These are phyloP conservation scores for Chalciporus pseudorubinellus DNA, from an alignment of 768 basidiomycete species.

Conservation along the genomic window DNA sequence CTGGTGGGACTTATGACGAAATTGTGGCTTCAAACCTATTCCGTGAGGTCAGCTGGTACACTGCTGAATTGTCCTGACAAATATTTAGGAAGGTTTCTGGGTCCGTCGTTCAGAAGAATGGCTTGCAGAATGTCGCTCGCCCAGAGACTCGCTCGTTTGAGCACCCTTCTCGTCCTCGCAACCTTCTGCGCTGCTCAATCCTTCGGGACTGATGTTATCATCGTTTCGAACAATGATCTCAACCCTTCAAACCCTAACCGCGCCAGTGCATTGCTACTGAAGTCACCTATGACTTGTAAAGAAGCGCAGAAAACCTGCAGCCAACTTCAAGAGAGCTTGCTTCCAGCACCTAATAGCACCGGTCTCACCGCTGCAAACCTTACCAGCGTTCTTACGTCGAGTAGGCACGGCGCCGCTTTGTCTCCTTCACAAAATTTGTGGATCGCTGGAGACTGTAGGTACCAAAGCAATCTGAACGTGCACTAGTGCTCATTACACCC, in stretches of 20 bases:
- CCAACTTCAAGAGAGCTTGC: slow-evolving; percentile 5
- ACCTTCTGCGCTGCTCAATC: background rate
- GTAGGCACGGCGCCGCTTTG: slow-evolving; percentile 5
- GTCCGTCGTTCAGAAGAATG: background rate
- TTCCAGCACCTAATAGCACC: slow-evolving; percentile 1
- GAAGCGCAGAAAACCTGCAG: slow-evolving; percentile 1
- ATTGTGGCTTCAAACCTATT: too few relatives aligned
- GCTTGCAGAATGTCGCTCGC: background rate
- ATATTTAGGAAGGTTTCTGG: background rate
- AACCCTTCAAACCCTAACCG: slow-evolving; percentile 12
- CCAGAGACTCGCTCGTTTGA: background rate
- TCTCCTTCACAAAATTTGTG: slow-evolving; percentile 6
- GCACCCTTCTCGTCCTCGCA: background rate
- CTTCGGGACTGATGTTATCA: slow-evolving; percentile 1
- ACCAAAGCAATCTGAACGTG: background rate
- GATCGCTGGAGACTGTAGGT: slow-evolving; percentile 1
- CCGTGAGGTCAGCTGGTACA: too few relatives aligned
- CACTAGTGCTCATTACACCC: background rate
- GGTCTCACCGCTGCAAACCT: background rate
- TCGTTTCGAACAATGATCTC: slow-evolving; percentile 15
- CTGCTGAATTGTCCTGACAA: background rate
- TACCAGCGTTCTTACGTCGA: slow-evolving; percentile 6
- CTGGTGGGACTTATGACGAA: background rate
- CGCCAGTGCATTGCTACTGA: slow-evolving; percentile 9
- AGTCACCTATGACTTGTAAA: slow-evolving; percentile 4